Evolutionary conservation across 1,284 basidiomycete species (phyloP).

Genomic region (Leccinum solheimii): DNA sequence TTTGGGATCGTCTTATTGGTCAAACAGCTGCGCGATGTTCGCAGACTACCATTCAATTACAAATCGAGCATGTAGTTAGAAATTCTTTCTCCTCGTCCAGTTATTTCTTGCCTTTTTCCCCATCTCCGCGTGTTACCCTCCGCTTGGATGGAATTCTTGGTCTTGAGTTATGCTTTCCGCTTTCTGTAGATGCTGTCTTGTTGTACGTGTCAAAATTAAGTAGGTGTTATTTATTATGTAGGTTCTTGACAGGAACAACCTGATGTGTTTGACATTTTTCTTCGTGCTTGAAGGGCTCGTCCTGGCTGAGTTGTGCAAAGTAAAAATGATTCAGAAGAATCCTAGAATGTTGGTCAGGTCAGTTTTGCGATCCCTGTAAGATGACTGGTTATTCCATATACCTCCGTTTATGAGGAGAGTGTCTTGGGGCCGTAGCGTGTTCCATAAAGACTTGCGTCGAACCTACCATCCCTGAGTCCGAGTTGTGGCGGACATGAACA

Average conservation of each 20-base stretch:
- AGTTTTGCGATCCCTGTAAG: not conserved
- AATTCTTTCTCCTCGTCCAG: not conserved
- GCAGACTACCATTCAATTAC: slow-evolving; percentile 25
- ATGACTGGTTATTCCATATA: not conserved
- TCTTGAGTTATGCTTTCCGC: slow-evolving; percentile 1
- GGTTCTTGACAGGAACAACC: not conserved
- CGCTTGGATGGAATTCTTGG: not conserved
- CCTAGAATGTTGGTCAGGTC: not conserved
- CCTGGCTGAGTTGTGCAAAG: not conserved
- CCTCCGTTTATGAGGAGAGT: not conserved
- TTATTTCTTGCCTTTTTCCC: not conserved
- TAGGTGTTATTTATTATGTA: slow-evolving; percentile 10
- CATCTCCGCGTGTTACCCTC: not conserved
- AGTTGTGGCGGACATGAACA: not conserved
- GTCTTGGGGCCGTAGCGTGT: not conserved
- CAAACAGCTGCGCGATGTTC: slow-evolving; percentile 38
- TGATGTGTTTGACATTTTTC: slow-evolving; percentile 2
- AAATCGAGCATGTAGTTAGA: slow-evolving; percentile 8
- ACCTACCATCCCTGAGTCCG: not conserved
- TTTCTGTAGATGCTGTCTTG: slow-evolving; percentile 3
- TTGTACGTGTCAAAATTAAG: slow-evolving; percentile 2
- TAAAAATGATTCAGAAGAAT: not conserved
- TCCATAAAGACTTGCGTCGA: not conserved
- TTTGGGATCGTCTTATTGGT: slow-evolving; percentile 45
- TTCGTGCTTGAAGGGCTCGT: not conserved